Evolutionary conservation across 176 grass and related monocot genomes (phyloP).

Genomic region (Coix lacrymajobi): DNA sequence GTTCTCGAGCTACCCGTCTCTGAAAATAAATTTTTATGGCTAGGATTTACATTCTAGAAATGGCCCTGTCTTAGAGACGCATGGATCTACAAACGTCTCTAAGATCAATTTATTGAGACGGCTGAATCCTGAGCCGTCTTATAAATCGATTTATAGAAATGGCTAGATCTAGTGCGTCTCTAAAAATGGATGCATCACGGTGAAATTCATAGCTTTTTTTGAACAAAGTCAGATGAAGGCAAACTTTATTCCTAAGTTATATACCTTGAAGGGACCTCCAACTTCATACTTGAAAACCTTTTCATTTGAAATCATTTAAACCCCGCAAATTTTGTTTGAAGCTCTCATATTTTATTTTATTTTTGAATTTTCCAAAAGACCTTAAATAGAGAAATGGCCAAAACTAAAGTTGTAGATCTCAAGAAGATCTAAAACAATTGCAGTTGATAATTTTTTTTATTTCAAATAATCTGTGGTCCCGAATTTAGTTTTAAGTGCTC

Average conservation of each 20-base stretch:
- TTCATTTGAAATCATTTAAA: background rate
- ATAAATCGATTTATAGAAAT: background rate
- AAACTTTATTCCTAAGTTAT: too few relatives aligned
- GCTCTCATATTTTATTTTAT: background rate
- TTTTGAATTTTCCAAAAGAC: background rate
- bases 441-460: background rate
- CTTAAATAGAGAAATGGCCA: background rate
- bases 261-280: too few relatives aligned
- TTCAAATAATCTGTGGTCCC: background rate
- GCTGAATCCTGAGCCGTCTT: background rate
- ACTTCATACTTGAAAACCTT: background rate
- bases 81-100: too few relatives aligned
- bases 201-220: background rate
- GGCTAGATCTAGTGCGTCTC: background rate
- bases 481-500: background rate
- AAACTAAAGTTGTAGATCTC: background rate
- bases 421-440: background rate
- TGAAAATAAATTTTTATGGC: too few relatives aligned
- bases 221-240: background rate
- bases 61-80: too few relatives aligned
- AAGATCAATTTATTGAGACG: background rate
- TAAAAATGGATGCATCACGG: background rate
- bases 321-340: background rate
- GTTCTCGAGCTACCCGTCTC: too few relatives aligned
- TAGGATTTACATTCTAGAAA: background rate